Percentiles rank a stretch among this genome's conserved stretches.
phyloP scores from a whole-genome alignment of 2,329 filamentous ascomycete species.

The Torrubiellomyces zombiae region DNA sequence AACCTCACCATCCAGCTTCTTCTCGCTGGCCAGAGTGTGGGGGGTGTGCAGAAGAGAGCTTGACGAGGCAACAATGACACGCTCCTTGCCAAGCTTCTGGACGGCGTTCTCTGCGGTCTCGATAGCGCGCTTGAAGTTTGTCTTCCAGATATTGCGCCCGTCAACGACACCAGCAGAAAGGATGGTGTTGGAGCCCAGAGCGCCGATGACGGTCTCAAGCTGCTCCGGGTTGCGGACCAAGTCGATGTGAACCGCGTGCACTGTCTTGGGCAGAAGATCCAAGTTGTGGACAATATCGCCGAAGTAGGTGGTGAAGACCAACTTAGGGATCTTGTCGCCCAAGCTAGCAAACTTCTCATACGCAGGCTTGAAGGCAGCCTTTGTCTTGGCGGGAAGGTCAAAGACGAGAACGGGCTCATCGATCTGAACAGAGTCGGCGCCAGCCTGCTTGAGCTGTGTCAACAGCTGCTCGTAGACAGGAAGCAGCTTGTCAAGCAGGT shows the following conservation, averaged over 20 bases:
- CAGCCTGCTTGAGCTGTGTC: conserved; percentile 82
- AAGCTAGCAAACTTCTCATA: conserved; percentile 76
- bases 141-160: conserved; percentile 99
- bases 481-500: conserved; percentile 80
- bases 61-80: conserved; percentile 91
- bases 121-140: conserved; percentile 91
- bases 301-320: conserved; percentile 94
- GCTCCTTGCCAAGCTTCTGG: conserved; percentile 91
- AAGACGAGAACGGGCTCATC: conserved; percentile 96
- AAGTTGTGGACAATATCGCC: conserved; percentile 99
- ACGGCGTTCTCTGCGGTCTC: conserved; percentile 78
- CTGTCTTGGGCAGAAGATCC: conserved; percentile 62
- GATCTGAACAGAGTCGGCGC: conserved; percentile 93
- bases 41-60: conserved; percentile 96
- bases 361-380: conserved; percentile 93
- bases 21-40: conserved; percentile 95
- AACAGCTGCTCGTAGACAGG: conserved; percentile 92
- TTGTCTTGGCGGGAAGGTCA: conserved; percentile 76
- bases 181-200: conserved; percentile 75
- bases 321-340: conserved; percentile 66
- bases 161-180: conserved; percentile 95
- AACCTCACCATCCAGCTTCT: conserved; percentile 89
- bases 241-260: conserved; percentile 84
- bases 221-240: conserved; percentile 98
- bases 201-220: conserved; percentile 66